phyloP scores from a whole-genome alignment of 768 basidiomycete species.

The Imleria badia region DNA sequence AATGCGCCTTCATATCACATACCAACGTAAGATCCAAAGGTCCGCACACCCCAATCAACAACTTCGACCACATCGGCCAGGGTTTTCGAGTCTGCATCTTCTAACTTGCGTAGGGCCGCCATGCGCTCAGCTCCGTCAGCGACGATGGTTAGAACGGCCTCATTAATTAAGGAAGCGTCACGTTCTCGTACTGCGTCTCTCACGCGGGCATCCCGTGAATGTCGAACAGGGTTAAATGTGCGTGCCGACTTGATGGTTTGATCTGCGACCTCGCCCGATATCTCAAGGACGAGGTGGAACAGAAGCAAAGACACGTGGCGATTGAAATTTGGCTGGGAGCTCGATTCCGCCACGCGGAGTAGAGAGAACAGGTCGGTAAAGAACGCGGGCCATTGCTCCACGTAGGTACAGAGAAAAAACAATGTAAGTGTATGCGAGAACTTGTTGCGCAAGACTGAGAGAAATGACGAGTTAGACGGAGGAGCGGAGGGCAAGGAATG shows the following conservation, averaged over 20 bases:
- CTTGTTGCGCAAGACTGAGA: conserved; percentile 87
- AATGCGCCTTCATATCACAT: conserved; percentile 36
- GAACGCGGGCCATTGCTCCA: conserved; percentile 83
- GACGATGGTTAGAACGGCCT: conserved; percentile 82
- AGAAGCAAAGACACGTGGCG: conserved; percentile 84
- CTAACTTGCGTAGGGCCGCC: conserved; percentile 48
- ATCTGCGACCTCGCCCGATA: conserved; percentile 97
- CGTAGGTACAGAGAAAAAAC: conserved; percentile 86
- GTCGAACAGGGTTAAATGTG: conserved; percentile 63
- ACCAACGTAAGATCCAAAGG: conserved; percentile 95
- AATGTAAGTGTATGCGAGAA: conserved; percentile 88
- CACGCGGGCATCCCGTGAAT: conserved; percentile 79
- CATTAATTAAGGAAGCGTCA: conserved; percentile 84
- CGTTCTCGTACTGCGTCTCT: conserved; percentile 88
- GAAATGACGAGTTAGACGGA: conserved; percentile 12
- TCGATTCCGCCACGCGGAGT: conserved; percentile 60
- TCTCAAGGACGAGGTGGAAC: conserved; percentile 90
- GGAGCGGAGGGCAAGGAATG: background rate
- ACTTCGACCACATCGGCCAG: conserved; percentile 67
- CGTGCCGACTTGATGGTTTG: conserved; percentile 89
- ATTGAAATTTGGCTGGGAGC: conserved; percentile 64
- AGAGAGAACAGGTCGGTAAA: conserved; percentile 76
- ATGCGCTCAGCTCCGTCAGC: conserved; percentile 66
- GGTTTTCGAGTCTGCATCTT: conserved; percentile 45
- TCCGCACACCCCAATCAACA: conserved; percentile 89